Base-by-base conservation (phyloP, 225 moss, liverwort and hornwort genomes). In the Neckera pumila region DNA sequence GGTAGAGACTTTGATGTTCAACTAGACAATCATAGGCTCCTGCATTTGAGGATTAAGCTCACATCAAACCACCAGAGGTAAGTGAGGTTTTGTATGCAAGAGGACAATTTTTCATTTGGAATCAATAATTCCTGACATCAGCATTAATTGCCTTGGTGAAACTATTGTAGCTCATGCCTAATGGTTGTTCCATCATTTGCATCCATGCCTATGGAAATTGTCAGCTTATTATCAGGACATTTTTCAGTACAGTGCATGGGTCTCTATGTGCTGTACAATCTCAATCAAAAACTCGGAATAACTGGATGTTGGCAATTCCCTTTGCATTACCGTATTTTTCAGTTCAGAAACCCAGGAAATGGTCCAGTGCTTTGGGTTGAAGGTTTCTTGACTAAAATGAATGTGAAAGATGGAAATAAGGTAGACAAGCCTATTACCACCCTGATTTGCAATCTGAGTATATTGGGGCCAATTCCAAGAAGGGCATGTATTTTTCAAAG, bases 1-100 rank as follows among this genome's bases (percentile, higher is more conserved):
- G 0, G 6, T 13, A 1, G 54, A 9, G 34, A 21, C 5, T 49
- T 23, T 6, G 15, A 36, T 22, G 2, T 53, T 76, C 23, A 14
- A 36, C 5, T 1, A 36, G 2, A 53, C 36, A 53, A 14, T 36
- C 14, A 9, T 36, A 22, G 14, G 14, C 14, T 76, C 23, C 14
- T 76, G 22, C 9, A 14, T 36, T 53, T 54, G 9, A 18, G 25
- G 27, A 27, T 74, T 47, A 27, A 69, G 11, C 43, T 57, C 79
- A 5, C 36, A 34, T 28, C 34, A 43, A 18, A 30, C 7, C 5
- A 5, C 12, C 42, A 83, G 64, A 45, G 19, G 25, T 27, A n/a
- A 4, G 6, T 11, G 4, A 21, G 66, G n/a, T 47, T 38, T 73
- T 63, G 56, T 36, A 11, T 20, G 27, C 21, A 53, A 38, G 14